A percentile compares a stretch with the other conserved stretches of the same genome.
These are phyloP conservation scores for Eutypella sp. DNA, from an alignment of 2,329 filamentous ascomycete species.

Conservation along the genomic window DNA sequence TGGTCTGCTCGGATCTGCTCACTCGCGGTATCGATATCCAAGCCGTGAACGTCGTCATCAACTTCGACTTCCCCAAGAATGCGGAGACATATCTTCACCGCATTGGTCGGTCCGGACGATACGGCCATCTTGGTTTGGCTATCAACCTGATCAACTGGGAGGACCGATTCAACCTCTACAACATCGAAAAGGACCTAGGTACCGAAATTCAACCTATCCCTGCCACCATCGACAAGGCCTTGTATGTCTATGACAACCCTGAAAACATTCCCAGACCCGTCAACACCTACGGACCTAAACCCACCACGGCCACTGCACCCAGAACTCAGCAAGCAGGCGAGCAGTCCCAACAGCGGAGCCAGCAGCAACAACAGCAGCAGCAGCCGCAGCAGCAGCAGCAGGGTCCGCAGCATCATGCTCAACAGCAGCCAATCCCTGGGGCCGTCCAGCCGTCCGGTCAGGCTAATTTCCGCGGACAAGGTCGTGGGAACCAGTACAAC, in stretches of 20 bases:
- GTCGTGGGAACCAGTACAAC: slow-evolving; percentile 23
- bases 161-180: slow-evolving; percentile 96
- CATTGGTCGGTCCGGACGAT: slow-evolving; percentile 95
- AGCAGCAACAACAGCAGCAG: slow-evolving; percentile 18
- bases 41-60: slow-evolving; percentile 98
- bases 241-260: slow-evolving; percentile 96
- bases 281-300: slow-evolving; percentile 39
- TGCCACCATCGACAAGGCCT: slow-evolving; percentile 87
- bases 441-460: slow-evolving; percentile 25
- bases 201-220: slow-evolving; percentile 99
- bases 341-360: slow-evolving; percentile 22
- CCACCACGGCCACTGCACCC: slow-evolving; percentile 10
- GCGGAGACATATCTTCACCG: slow-evolving; percentile 98
- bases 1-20: slow-evolving; percentile 94
- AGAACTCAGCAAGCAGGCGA: no score
- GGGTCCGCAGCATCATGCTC: slow-evolving; percentile 23
- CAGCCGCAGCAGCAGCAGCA: slow-evolving; percentile 20
- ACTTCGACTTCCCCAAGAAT: slow-evolving; percentile 99
- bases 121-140: slow-evolving; percentile 92
- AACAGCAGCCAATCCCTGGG: slow-evolving; percentile 10
- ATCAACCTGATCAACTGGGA: slow-evolving; percentile 99
- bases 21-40: slow-evolving; percentile 99
- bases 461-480: slow-evolving; percentile 19
- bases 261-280: slow-evolving; percentile 87
- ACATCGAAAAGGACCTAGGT: slow-evolving; percentile 94